These are phyloP conservation scores for Croton laevigatus DNA, from an alignment of 441 rosid genomes.

Conservation along the genomic window DNA sequence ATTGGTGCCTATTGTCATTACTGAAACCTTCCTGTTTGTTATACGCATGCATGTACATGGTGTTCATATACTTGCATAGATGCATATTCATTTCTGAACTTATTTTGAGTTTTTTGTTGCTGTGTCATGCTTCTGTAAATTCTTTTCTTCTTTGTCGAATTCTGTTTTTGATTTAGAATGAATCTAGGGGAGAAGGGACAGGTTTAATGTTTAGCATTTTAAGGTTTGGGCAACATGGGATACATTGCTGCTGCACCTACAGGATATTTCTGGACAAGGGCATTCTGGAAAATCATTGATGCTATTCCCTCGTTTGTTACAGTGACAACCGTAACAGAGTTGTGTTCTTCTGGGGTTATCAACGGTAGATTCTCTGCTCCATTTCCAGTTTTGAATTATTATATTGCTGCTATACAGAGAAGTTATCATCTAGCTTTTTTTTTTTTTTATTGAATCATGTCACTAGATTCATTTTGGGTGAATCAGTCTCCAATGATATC, in stretches of 20 bases:
- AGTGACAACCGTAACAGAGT: not conserved
- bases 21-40: not conserved
- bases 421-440: not conserved
- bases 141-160: not conserved
- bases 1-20: constrained; percentile 12
- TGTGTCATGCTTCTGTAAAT: not conserved
- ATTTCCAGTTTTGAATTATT: not conserved
- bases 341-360: not conserved
- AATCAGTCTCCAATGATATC: not conserved
- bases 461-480: constrained; percentile 1
- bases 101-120: constrained; percentile 4
- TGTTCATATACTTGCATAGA: not conserved
- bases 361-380: not conserved
- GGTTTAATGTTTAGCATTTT: not conserved
- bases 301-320: not conserved
- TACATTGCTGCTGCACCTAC: not conserved
- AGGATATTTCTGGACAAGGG: not conserved
- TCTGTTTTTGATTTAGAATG: not conserved
- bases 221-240: not conserved
- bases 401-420: not conserved
- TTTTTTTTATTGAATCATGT: not conserved
- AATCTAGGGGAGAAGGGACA: not conserved
- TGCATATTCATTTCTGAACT: not conserved
- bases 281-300: not conserved
- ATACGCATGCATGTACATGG: not conserved